Conservation (phyloP, 345 rosid species). For the Xanthoceras sorbifolium region DNA sequence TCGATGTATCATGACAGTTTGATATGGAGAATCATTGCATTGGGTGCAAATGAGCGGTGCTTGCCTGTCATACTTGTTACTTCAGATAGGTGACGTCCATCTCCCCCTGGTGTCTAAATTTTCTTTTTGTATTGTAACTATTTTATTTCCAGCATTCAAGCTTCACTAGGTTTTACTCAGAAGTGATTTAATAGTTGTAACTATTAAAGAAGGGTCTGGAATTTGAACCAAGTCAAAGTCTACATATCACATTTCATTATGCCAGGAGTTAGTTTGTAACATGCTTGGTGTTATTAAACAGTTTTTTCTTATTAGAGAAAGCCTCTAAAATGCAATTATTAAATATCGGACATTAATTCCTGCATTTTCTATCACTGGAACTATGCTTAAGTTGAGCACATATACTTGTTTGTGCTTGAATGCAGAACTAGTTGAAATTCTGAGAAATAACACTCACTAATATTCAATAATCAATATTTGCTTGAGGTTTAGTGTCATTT, state of each 20-base stretch:
- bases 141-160: background rate
- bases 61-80: slow-evolving; percentile 81
- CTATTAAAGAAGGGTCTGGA: background rate
- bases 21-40: slow-evolving; percentile 82
- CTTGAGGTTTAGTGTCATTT: background rate
- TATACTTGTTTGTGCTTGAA: background rate
- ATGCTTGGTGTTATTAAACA: background rate
- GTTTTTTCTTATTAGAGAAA: no score
- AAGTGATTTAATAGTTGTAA: background rate
- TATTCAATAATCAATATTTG: no score
- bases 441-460: background rate
- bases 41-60: slow-evolving; percentile 81
- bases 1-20: slow-evolving; percentile 90
- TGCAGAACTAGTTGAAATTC: background rate
- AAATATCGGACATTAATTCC: background rate
- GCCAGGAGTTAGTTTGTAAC: background rate
- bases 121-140: slow-evolving; percentile 10
- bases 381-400: background rate
- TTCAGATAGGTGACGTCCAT: slow-evolving; percentile 73
- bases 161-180: background rate
- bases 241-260: background rate
- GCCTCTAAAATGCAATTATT: no score
- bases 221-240: background rate
- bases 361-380: background rate
- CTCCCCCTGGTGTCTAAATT: slow-evolving; percentile 11